phyloP scores from a whole-genome alignment of 225 moss, liverwort and hornwort species.

The Thuidium tamariscinum region DNA sequence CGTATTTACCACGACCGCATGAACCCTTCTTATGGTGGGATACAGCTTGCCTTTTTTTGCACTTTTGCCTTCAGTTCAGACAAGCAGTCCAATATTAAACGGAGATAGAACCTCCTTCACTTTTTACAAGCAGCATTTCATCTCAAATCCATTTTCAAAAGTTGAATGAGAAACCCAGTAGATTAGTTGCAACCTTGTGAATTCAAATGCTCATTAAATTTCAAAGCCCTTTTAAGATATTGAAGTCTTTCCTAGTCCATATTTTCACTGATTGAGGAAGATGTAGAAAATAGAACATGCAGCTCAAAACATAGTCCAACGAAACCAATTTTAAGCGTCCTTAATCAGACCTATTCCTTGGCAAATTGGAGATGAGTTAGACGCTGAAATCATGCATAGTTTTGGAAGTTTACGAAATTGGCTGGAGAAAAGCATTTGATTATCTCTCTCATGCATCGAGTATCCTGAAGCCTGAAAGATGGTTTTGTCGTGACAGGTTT shows the following conservation, averaged over 20 bases:
- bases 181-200: not conserved
- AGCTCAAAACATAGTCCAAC: not conserved
- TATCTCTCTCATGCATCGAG: not conserved
- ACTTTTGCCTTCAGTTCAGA: not conserved
- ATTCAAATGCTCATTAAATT: not conserved
- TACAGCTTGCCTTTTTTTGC: not conserved
- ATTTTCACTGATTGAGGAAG: not conserved
- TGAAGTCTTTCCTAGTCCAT: not conserved
- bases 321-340: not conserved
- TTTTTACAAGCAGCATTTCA: not conserved
- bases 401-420: not conserved
- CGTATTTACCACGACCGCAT: constrained; percentile 39
- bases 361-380: not conserved
- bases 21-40: constrained; percentile 62
- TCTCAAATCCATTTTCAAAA: not conserved
- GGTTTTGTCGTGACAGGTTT: constrained; percentile 40
- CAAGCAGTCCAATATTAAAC: not conserved
- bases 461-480: not conserved
- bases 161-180: not conserved
- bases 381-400: not conserved
- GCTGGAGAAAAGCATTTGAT: not conserved
- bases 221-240: not conserved
- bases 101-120: not conserved
- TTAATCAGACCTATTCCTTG: not conserved
- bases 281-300: not conserved